Evolutionary conservation across 768 basidiomycete species (phyloP).

Genomic region (Boletus vinaceobasis): DNA sequence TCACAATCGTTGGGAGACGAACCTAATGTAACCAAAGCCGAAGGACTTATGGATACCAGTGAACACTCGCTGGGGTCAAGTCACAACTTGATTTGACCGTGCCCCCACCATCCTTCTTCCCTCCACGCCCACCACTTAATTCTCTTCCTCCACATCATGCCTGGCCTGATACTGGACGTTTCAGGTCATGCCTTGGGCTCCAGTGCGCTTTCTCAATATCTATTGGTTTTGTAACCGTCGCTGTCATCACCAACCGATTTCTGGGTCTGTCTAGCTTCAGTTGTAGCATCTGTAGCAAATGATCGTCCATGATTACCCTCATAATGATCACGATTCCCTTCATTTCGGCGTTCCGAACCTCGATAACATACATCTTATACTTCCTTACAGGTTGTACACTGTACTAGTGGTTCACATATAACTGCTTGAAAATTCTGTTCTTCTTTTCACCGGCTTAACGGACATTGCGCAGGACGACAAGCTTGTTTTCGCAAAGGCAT

Average conservation of each 20-base stretch:
- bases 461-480: constrained; percentile 55
- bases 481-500: constrained; percentile 73
- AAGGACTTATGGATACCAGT: constrained; percentile 64
- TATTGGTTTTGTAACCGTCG: constrained; percentile 31
- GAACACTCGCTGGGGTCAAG: constrained; percentile 52
- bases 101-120: neutral
- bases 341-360: constrained; percentile 24
- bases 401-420: constrained; percentile 27
- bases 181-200: constrained; percentile 18
- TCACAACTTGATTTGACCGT: constrained; percentile 26
- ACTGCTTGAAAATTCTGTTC: constrained; percentile 17
- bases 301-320: constrained; percentile 36
- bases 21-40: constrained; percentile 50
- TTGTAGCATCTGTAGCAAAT: constrained; percentile 32
- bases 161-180: constrained; percentile 7
- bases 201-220: constrained; percentile 28
- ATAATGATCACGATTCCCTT: constrained; percentile 31
- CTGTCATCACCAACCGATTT: constrained; percentile 29
- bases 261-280: constrained; percentile 18
- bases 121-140: constrained; percentile 2
- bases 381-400: constrained; percentile 33
- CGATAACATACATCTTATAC: constrained; percentile 37
- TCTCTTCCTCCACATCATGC: constrained; percentile 4
- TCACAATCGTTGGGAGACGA: constrained; percentile 53
- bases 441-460: constrained; percentile 14